Conservation (phyloP, 495 filamentous ascomycete genomes). For the Cairneyella variabilis region DNA sequence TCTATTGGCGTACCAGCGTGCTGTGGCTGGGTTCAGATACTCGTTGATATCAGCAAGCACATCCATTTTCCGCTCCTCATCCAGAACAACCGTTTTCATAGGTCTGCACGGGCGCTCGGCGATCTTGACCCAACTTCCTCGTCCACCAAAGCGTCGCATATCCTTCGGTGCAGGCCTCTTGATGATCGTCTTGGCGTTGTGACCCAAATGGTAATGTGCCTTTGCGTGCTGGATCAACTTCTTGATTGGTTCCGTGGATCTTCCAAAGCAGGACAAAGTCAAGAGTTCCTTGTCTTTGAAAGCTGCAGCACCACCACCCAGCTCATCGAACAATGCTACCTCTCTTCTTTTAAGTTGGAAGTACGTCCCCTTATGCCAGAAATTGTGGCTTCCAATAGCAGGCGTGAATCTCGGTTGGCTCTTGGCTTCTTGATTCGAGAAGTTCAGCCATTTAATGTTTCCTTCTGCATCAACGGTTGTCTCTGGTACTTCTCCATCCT, state of each 20-base stretch:
- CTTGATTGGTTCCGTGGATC: slow-evolving; percentile 59
- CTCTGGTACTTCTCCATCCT: slow-evolving; percentile 27
- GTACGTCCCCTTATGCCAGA: slow-evolving; percentile 36
- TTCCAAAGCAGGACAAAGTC: slow-evolving; percentile 43
- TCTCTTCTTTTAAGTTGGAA: slow-evolving; percentile 35
- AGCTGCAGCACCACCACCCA: slow-evolving; percentile 14
- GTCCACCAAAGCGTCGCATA: slow-evolving; percentile 20
- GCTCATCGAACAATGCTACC: slow-evolving; percentile 25
- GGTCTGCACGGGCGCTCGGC: slow-evolving; percentile 70
- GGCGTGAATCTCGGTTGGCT: slow-evolving; percentile 46
- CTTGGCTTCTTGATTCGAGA: slow-evolving; percentile 30
- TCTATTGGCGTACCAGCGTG: slow-evolving; percentile 53
- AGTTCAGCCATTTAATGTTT: slow-evolving; percentile 26
- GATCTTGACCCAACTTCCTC: slow-evolving; percentile 55
- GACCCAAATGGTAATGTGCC: slow-evolving; percentile 41
- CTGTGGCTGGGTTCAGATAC: slow-evolving; percentile 71
- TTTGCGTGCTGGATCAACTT: slow-evolving; percentile 53
- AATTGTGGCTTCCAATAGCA: slow-evolving; percentile 39
- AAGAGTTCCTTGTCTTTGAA: slow-evolving; percentile 39
- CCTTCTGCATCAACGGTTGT: slow-evolving; percentile 16
- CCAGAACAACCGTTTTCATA: slow-evolving; percentile 80
- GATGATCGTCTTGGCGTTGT: slow-evolving; percentile 46
- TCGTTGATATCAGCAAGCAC: slow-evolving; percentile 83
- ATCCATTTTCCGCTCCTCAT: slow-evolving; percentile 64
- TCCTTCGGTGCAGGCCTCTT: slow-evolving; percentile 38